phyloP scores from a whole-genome alignment of 306 rosid species.

The Lathyrus oleraceus region DNA sequence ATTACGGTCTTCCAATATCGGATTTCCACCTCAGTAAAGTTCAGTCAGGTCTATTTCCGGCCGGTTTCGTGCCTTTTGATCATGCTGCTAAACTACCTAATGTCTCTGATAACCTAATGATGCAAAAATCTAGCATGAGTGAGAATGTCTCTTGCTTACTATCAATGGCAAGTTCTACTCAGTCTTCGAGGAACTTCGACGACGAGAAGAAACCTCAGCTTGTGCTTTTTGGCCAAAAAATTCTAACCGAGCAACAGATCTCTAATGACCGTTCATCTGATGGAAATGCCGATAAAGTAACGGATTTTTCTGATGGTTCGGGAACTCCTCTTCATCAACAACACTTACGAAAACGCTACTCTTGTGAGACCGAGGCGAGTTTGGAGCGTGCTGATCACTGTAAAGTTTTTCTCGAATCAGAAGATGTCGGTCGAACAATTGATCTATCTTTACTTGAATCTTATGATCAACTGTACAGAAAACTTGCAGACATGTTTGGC shows the following conservation, averaged over 20 bases:
- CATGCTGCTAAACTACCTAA: constrained; percentile 47
- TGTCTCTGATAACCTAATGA: constrained; percentile 40
- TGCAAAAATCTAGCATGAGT: constrained; percentile 58
- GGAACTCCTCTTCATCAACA: constrained; percentile 60
- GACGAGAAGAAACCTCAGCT: constrained; percentile 65
- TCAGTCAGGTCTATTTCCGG: constrained; percentile 63
- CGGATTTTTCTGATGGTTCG: constrained; percentile 52
- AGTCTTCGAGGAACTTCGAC: constrained; percentile 48
- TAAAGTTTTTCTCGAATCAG: constrained; percentile 72
- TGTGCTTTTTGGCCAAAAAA: constrained; percentile 75
- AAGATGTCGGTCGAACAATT: constrained; percentile 71
- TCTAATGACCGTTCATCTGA: constrained; percentile 70
- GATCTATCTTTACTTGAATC: constrained; percentile 70
- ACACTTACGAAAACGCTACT: constrained; percentile 47
- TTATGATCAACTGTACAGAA: constrained; percentile 59
- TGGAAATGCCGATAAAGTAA: constrained; percentile 59
- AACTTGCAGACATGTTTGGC: constrained; percentile 74
- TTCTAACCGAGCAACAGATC: constrained; percentile 75
- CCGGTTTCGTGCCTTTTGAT: constrained; percentile 52
- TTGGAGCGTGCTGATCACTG: constrained; percentile 66
- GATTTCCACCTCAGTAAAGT: constrained; percentile 71
- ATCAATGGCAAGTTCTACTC: constrained; percentile 61
- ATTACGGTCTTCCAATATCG: constrained; percentile 65
- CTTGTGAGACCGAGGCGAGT: constrained; percentile 51
- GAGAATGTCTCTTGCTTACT: constrained; percentile 68